Conservation (phyloP, 331 rosid genomes). For the Telfairia occidentalis region DNA sequence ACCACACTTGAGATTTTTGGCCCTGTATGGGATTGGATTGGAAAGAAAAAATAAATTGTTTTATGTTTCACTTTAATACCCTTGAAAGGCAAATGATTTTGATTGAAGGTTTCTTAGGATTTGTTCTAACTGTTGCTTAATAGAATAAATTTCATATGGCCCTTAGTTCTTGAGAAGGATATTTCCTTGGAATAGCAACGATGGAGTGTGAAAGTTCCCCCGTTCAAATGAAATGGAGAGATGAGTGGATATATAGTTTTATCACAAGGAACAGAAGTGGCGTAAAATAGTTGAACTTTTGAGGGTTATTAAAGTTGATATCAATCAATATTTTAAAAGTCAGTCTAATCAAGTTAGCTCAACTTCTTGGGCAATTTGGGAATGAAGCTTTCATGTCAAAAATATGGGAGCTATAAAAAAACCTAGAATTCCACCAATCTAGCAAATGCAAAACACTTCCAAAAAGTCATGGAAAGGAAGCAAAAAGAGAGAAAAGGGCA, state of each 20-base stretch:
- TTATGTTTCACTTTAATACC: neutral
- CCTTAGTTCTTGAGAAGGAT: neutral
- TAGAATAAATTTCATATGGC: neutral
- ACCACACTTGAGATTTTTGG: neutral
- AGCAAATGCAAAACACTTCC: neutral
- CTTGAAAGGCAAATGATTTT: neutral
- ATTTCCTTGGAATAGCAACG: neutral
- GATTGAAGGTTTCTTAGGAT: neutral
- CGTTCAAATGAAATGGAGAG: neutral
- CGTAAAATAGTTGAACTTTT: neutral
- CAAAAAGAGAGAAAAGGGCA: slow-evolving; percentile 7
- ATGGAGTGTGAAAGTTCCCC: neutral
- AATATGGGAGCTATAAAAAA: slow-evolving; percentile 2
- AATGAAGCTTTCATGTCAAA: slow-evolving; percentile 6
- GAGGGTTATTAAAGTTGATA: neutral
- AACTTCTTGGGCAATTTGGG: neutral
- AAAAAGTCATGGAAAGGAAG: slow-evolving; percentile 8
- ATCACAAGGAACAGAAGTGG: neutral
- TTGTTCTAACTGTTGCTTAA: neutral
- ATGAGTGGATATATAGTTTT: neutral
- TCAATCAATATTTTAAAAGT: neutral
- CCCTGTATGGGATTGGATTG: neutral
- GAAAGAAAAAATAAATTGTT: neutral
- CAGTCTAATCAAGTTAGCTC: neutral
- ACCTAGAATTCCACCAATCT: neutral